These are phyloP conservation scores for Aureobasidium sp. DNA, from an alignment of 2,329 filamentous ascomycete genomes.

Conservation along the genomic window DNA sequence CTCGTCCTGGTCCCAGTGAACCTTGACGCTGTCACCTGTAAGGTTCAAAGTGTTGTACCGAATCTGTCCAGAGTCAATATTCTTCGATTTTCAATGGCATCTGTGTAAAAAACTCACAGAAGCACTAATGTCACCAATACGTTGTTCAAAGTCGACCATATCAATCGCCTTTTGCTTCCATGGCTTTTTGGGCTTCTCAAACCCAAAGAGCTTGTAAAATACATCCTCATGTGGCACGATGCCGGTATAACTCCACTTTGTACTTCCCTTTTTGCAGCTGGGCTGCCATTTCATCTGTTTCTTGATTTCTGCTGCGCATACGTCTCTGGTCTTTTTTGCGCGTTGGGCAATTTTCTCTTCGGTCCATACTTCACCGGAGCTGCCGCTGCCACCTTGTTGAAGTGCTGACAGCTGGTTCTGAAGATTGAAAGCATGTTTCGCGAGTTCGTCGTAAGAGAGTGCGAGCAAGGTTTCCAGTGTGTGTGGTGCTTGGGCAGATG, in stretches of 20 bases:
- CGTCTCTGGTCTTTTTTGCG: neutral
- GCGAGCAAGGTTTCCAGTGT: neutral
- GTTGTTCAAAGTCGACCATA: neutral
- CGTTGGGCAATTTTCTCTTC: neutral
- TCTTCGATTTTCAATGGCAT: too few species aligned
- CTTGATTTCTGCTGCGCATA: neutral
- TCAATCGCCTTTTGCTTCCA: slow-evolving; percentile 4
- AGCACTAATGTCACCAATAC: neutral
- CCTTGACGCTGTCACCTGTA: neutral
- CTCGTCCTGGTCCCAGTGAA: slow-evolving; percentile 4
- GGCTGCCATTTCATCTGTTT: slow-evolving; percentile 3
- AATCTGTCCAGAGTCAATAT: neutral
- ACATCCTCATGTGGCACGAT: neutral
- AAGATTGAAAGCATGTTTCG: neutral
- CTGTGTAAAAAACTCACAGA: neutral
- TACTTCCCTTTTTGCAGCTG: neutral
- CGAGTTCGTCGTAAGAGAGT: neutral
- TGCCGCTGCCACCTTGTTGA: neutral
- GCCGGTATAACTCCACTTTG: neutral
- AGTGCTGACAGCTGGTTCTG: neutral
- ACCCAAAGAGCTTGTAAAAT: slow-evolving; percentile 1
- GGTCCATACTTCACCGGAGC: neutral
- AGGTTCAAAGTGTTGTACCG: neutral
- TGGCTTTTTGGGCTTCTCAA: neutral
- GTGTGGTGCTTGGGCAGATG: neutral